Base-by-base conservation (phyloP, 768 basidiomycete species). In the Agaricus bisporus region DNA sequence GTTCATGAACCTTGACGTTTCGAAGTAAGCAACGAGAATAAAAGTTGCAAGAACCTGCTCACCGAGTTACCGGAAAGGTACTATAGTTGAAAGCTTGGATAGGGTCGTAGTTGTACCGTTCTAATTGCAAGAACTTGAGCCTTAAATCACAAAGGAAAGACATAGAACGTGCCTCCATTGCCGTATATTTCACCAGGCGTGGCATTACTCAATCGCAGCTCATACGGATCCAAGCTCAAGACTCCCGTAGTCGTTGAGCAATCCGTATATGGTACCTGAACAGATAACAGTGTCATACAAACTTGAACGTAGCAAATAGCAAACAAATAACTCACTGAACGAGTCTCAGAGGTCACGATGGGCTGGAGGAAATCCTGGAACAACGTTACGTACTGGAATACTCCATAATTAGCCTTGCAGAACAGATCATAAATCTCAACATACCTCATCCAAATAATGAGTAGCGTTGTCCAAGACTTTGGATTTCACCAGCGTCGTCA, bases 201-300 rank as follows among this genome's bases (percentile, higher is more conserved):
- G 11, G 68, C 74, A 55, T 82, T 82, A 26, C 64, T 65, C 55
- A 80, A 75, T 41, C 81, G 65, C 18, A 80, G 60, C 6, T 75
- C 64, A 49, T 81, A 80, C 6, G 81, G 81, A 47, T 82, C 75
- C 12, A 82, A 66, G 54, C 74, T 79, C n/a, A 83, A 63, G 14
- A 81, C 76, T 9, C 81, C 81, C 12, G 70, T 69, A 0, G 80
- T 83, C 4, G 80, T 82, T 0, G 80, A 82, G 54, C 80, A 82
- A 58, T 79, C 80, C 0, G 80, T 82, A 55, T 82, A 83, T 8
- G 80, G 68, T 3, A 83, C 74, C 78, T 80, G 47, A 2, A 7
- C 15, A 22, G 1, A 15, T 20, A 15, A 26, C 50, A 26, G 3
- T 26, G 15, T 11, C 14, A 10, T n/a, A 17, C 8, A 35, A 22